Base-by-base conservation (phyloP, 1,284 basidiomycete species). In the Cutaneotrichosporon cutaneum region DNA sequence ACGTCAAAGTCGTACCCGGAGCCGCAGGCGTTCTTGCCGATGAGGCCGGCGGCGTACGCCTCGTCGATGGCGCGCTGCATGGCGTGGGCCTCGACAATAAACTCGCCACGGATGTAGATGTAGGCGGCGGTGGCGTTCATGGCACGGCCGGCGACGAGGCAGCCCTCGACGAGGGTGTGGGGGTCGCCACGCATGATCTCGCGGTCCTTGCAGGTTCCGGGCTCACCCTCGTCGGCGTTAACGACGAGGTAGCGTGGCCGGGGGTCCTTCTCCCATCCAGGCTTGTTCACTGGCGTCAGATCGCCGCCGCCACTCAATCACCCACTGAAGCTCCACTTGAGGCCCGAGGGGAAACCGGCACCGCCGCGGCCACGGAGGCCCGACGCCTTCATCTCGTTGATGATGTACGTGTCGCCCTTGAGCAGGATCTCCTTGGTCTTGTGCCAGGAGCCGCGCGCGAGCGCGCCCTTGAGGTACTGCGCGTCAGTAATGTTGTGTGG, bases 71-170 rank as follows among this genome's bases (percentile, higher is more conserved):
- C 94, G 77, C 92, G 88, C 80, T 95, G 92, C 50, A 98, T 85
- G 79, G 95, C 92, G 8, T 88, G 86, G 2, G 93, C 94, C 81
- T 98, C 95, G 79, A 94, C 90, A 82, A 90, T 89, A 81, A 99
- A 99, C 81, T 99, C 95, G 72, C 95, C 95, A 70, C 96, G 94
- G 72, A 97, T 94, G 82, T 98, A 99, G 80, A 99, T 99, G 85
- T 98, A 99, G 33, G 95, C 95, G 60, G 70, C 42, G 45, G n/a
- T 95, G 55, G 94, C 95, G 81, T 98, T 98, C 95, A 98, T 99
- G 21, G 85, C 89, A 63, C 95, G 89, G n/a, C 95, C 95, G 53
- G 95, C 95, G 63, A 99, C 90, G 56, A 99, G 86, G 80, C 96
- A 99, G 33, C 95, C 95, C 80, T 99, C 96, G 72, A 99, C 85